phyloP scores from a whole-genome alignment of 352 stramenopile genomes.

The Globisporangium echinulatum region DNA sequence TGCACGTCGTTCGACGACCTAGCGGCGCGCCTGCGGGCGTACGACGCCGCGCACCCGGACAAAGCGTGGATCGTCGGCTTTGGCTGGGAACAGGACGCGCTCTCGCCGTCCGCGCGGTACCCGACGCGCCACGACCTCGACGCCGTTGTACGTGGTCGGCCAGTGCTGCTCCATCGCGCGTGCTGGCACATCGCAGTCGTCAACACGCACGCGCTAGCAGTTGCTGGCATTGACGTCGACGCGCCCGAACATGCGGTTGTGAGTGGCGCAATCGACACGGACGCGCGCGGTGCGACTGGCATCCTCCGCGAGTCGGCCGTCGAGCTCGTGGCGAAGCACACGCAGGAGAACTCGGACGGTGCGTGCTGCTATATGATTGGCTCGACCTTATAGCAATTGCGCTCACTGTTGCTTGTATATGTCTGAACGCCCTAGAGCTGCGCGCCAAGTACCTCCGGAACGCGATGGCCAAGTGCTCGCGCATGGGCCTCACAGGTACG shows the following conservation, averaged over 20 bases:
- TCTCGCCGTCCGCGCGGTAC: slow-evolving; percentile 51
- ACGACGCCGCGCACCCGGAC: slow-evolving; percentile 55
- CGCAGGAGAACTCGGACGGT: slow-evolving; percentile 63
- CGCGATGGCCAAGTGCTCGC: slow-evolving; percentile 57
- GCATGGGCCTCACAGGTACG: slow-evolving; percentile 65
- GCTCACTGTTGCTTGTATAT: neutral
- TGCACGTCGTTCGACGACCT: slow-evolving; percentile 77
- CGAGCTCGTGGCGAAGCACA: slow-evolving; percentile 64
- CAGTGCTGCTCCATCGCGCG: slow-evolving; percentile 79
- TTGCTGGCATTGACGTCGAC: slow-evolving; percentile 42
- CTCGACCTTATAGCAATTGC: neutral
- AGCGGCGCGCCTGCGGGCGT: slow-evolving; percentile 31
- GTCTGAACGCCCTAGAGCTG: slow-evolving; percentile 25
- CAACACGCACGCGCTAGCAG: slow-evolving; percentile 81
- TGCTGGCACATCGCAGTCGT: slow-evolving; percentile 88
- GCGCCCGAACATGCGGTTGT: slow-evolving; percentile 22
- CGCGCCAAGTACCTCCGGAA: slow-evolving; percentile 52
- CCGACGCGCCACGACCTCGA: slow-evolving; percentile 78
- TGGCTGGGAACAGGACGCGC: slow-evolving; percentile 83
- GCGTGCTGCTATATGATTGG: neutral
- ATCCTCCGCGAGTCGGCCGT: slow-evolving; percentile 70
- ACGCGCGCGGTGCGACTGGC: slow-evolving; percentile 53
- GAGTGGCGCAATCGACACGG: slow-evolving; percentile 58
- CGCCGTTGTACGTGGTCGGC: slow-evolving; percentile 50
- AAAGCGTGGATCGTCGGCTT: slow-evolving; percentile 79